Percentiles rank a stretch among this genome's conserved stretches.
Evolutionary conservation across 2,329 filamentous ascomycete genomes (phyloP).

Genomic region (Cryphonectria japonica): DNA sequence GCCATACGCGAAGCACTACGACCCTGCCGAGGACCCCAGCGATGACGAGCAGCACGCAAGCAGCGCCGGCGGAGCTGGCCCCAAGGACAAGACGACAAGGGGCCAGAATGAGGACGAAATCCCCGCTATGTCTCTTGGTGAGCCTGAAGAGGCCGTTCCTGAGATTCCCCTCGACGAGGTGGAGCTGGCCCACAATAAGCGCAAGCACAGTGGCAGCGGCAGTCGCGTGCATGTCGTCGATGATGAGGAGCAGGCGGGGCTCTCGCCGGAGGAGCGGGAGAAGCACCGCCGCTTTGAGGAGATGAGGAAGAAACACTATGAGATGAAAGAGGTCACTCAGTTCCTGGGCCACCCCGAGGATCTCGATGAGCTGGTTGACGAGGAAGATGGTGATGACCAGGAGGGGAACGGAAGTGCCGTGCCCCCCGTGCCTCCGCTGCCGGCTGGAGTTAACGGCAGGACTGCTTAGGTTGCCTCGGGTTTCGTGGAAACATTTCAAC

Average conservation of each 20-base stretch:
- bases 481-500: too few species aligned
- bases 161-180: conserved; percentile 40
- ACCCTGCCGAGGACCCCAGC: conserved; percentile 84
- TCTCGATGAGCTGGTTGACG: conserved; percentile 63
- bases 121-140: conserved; percentile 86
- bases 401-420: conserved; percentile 35
- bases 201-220: conserved; percentile 37
- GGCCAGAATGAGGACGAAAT: conserved; percentile 70
- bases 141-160: conserved; percentile 77
- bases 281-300: conserved; percentile 93
- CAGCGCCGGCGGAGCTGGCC: conserved; percentile 68
- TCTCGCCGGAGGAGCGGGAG: conserved; percentile 75
- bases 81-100: conserved; percentile 30
- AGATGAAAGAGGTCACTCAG: conserved; percentile 94
- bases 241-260: conserved; percentile 62
- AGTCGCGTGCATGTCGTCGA: conserved; percentile 82
- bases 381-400: conserved; percentile 53
- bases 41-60: conserved; percentile 66
- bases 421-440: conserved; percentile 50
- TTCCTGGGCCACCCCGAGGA: conserved; percentile 78
- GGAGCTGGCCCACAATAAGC: conserved; percentile 20
- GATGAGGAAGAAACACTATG: conserved; percentile 94
- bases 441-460: conserved; percentile 39
- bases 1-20: conserved; percentile 90
- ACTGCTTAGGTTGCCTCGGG: conserved; percentile 14